These are phyloP conservation scores for Dimocarpus longan DNA, from an alignment of 345 rosid genomes.

Conservation along the genomic window DNA sequence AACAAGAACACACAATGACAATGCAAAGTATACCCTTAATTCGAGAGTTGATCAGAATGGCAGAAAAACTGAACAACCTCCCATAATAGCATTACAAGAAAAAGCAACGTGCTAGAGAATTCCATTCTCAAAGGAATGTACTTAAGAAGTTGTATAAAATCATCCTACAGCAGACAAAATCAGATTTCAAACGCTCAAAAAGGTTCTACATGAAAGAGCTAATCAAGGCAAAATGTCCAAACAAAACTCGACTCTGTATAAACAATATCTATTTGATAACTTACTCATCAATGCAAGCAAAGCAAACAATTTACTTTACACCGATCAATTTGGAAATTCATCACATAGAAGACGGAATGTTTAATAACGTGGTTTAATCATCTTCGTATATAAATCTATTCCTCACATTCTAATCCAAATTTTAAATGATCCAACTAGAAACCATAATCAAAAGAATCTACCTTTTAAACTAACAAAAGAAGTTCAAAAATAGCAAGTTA, in stretches of 20 bases:
- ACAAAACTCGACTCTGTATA: background rate
- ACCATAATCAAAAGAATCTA: background rate
- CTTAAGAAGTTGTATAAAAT: background rate
- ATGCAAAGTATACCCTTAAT: background rate
- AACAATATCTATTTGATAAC: background rate
- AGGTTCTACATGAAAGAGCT: background rate
- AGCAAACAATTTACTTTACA: background rate
- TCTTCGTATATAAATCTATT: no score
- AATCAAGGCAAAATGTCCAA: background rate
- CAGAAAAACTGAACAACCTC: background rate
- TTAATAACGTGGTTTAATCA: no score
- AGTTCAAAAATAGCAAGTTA: background rate
- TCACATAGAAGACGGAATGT: no score
- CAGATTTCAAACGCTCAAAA: background rate
- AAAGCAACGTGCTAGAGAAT: background rate
- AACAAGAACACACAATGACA: background rate
- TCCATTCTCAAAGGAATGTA: background rate
- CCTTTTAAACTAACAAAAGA: background rate
- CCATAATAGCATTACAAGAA: background rate
- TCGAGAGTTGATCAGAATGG: no score
- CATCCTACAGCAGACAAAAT: background rate
- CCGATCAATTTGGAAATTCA: background rate
- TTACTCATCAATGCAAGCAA: background rate
- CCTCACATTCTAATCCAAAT: background rate
- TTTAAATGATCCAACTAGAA: background rate